Evolutionary conservation across 805 yeast species (phyloP).

Genomic region (Wickerhamiella bombiphila): DNA sequence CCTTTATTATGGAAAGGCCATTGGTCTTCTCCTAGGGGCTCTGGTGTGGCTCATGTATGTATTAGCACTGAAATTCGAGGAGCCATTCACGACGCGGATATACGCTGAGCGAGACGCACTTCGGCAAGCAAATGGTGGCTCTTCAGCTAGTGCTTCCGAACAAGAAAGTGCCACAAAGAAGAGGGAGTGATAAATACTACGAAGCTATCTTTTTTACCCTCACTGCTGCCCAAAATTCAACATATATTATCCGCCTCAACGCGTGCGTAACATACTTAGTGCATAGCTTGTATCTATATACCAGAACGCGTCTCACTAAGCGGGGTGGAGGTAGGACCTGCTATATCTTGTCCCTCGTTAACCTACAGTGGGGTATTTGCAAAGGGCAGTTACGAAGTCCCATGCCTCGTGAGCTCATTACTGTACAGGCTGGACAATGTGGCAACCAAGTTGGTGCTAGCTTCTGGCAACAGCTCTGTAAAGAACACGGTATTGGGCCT

Average conservation of each 20-base stretch:
- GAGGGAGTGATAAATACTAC: no score
- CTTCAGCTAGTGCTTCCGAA: background rate
- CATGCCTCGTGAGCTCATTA: conserved; percentile 25
- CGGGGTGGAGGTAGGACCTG: no score
- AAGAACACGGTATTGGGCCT: conserved; percentile 68
- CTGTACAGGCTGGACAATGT: conserved; percentile 58
- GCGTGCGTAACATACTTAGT: no score
- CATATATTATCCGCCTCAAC: no score
- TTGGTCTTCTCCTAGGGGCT: conserved; percentile 61
- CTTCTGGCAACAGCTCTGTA: conserved; percentile 80
- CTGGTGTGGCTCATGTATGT: conserved; percentile 71
- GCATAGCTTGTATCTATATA: no score
- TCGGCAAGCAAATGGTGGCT: background rate
- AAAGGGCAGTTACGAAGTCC: no score
- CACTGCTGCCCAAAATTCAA: no score
- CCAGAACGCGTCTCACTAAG: no score
- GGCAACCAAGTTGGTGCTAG: conserved; percentile 91
- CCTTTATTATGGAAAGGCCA: conserved; percentile 74
- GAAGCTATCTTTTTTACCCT: no score
- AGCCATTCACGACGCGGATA: conserved; percentile 87
- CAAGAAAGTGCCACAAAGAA: no score
- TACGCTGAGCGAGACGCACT: conserved; percentile 54
- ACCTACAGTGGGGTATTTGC: no score
- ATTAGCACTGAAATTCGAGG: conserved; percentile 78
- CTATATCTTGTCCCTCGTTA: no score